phyloP scores from a whole-genome alignment of 805 yeast species.

The Saturnispora serradocipensis region DNA sequence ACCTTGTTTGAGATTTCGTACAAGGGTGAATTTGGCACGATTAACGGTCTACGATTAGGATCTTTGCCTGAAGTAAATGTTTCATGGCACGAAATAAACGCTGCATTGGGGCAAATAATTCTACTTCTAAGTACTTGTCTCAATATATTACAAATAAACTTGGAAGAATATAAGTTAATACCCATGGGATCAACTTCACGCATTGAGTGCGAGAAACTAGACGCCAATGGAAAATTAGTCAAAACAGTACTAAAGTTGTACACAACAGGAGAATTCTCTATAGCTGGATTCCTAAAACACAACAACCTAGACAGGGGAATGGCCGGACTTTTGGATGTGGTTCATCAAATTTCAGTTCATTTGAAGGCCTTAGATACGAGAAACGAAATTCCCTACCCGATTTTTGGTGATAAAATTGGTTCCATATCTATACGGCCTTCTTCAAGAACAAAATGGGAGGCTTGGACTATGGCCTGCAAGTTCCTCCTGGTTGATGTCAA shows the following conservation, averaged over 20 bases:
- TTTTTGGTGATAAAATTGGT: conserved; percentile 65
- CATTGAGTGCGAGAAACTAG: conserved; percentile 47
- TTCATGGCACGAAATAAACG: conserved; percentile 87
- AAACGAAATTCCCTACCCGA: conserved; percentile 65
- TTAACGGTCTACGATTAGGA: conserved; percentile 81
- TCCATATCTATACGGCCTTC: conserved; percentile 66
- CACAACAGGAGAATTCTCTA: conserved; percentile 63
- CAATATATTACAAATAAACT: conserved; percentile 43
- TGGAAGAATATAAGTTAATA: conserved; percentile 52
- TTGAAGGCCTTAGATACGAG: conserved; percentile 39
- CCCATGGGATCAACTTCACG: conserved; percentile 83
- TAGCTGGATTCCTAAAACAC: conserved; percentile 63
- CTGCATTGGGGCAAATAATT: conserved; percentile 81
- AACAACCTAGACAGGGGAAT: conserved; percentile 72
- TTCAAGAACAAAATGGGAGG: conserved; percentile 52
- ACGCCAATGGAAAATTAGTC: conserved; percentile 21
- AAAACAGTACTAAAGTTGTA: conserved; percentile 44
- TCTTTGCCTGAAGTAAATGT: conserved; percentile 48
- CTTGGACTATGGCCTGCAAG: conserved; percentile 88
- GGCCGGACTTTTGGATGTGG: conserved; percentile 64
- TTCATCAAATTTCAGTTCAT: conserved; percentile 40
- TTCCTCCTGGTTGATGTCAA: conserved; percentile 69
- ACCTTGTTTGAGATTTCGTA: conserved; percentile 78
- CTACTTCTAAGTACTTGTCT: conserved; percentile 58
- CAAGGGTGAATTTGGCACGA: conserved; percentile 78